Evolutionary conservation across 805 yeast genomes (phyloP), one percentile per base, ranked within the genome.

Genomic region (Vanderwaltozyma yarrowii): DNA sequence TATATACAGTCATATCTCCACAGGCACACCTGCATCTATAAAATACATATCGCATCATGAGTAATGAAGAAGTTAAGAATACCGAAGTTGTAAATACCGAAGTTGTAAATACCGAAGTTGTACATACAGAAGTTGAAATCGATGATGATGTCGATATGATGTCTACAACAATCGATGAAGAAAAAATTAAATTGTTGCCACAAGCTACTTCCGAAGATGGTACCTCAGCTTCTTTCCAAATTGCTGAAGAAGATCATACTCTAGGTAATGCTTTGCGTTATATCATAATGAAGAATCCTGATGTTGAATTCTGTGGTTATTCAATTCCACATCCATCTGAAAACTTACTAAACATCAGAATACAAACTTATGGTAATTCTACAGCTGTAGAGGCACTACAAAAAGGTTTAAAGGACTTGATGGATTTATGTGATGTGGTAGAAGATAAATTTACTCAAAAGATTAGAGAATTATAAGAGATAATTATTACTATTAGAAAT

Each of bases 291-390:
- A 88, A 89, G 65, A 92, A 92, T 56, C 96, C 96, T 28, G 94
- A 87, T 47, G 98, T 92, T 19, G 98, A 92, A 58, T 92, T 92
- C 61, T 89, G 97, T 58, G 98, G 98, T 40, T 92, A 92, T 65
- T 86, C 96, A 32, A 92, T 92, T 49, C 98, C 98, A 10, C 98
- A 92, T 63, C 98, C 98, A 15, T 84, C 95, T 26, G 98, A 92
- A 64, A 71, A 85, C 43, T 80, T 82, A 49, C 67, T 92, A 63
- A 86, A 92, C 64, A 60, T 92, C 40, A 77, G 98, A 65, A 86
- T 92, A 45, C 98, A 92, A 66, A 92, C 98, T 1, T 88, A 87
- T 56, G 96, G 78, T 23, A 65, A 66, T 8, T 72, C 76, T 46
- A 80, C 96, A 3, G 97, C 97, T 3, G 77, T 84, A 29, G 95